Conservation (phyloP, 352 stramenopile genomes). For the Pythium guiyangense region DNA sequence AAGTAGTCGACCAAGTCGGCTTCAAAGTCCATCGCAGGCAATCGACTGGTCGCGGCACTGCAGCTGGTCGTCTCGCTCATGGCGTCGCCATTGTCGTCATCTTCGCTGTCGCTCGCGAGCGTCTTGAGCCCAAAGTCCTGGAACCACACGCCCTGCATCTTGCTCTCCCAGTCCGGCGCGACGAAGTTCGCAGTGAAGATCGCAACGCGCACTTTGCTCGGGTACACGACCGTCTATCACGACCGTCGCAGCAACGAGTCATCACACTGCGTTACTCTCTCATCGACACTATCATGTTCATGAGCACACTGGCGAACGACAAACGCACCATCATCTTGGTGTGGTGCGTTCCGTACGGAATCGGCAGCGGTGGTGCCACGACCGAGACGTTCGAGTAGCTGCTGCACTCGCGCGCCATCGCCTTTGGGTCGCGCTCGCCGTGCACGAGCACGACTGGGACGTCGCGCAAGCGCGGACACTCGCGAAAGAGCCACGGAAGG, state of each 20-base stretch:
- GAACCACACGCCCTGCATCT: constrained; percentile 81
- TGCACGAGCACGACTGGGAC: constrained; percentile 78
- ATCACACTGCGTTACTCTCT: not conserved
- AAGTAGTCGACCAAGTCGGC: constrained; percentile 60
- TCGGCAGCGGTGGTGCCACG: constrained; percentile 61
- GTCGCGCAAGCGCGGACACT: constrained; percentile 49
- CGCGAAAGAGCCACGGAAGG: constrained; percentile 60
- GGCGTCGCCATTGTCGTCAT: constrained; percentile 18
- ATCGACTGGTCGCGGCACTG: not conserved
- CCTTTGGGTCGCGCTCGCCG: constrained; percentile 52
- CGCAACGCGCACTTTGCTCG: constrained; percentile 57
- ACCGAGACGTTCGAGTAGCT: constrained; percentile 56
- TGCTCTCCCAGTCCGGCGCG: constrained; percentile 71
- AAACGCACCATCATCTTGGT: constrained; percentile 70
- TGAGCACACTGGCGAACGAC: no score
- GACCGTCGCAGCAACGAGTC: not conserved
- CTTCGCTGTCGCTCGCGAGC: constrained; percentile 22
- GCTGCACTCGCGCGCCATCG: constrained; percentile 51
- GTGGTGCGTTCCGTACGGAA: constrained; percentile 84
- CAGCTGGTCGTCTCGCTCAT: no score
- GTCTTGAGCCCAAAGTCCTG: constrained; percentile 77
- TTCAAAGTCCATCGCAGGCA: constrained; percentile 40
- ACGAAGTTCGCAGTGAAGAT: constrained; percentile 89
- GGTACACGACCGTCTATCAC: constrained; percentile 54
- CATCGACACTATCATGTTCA: no score